A percentile compares a stretch with the other conserved stretches of the same genome.
These are phyloP conservation scores for Westerdykella sp. DNA, from an alignment of 2,329 filamentous ascomycete genomes.

Conservation along the genomic window DNA sequence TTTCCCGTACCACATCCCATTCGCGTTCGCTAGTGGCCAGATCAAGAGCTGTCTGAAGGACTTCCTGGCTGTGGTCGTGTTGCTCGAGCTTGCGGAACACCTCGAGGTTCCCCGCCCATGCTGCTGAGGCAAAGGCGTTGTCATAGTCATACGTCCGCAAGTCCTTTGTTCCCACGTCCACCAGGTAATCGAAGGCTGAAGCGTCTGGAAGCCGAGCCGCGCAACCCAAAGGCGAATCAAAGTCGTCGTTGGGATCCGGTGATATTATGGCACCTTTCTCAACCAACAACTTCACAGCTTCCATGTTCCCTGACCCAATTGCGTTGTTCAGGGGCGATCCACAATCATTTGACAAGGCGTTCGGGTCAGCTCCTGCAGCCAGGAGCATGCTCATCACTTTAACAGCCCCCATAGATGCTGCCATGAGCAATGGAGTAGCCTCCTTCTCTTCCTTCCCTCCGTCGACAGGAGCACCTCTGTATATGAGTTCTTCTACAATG, in stretches of 20 bases:
- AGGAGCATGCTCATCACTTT: slow-evolving; percentile 4
- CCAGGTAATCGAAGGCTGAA: not conserved
- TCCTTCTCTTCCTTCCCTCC: not conserved
- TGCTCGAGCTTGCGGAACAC: not conserved
- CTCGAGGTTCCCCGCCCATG: not conserved
- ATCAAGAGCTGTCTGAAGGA: not conserved
- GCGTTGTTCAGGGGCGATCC: not conserved
- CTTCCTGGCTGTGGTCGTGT: not conserved
- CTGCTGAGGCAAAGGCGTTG: not conserved
- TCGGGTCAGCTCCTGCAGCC: slow-evolving; percentile 1
- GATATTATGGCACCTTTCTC: not conserved
- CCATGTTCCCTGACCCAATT: slow-evolving; percentile 1
- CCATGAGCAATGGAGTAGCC: slow-evolving; percentile 2
- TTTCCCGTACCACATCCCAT: not conserved
- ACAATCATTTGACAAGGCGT: not conserved
- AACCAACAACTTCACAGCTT: slow-evolving; percentile 2
- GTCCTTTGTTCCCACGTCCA: not conserved
- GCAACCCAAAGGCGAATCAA: not conserved
- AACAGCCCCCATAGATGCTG: not conserved
- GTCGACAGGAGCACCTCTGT: not conserved
- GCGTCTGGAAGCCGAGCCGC: not conserved
- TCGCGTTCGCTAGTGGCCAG: not conserved
- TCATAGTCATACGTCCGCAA: not conserved
- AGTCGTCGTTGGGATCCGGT: not conserved
- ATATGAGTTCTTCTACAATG: slow-evolving; percentile 3